Percentiles rank a stretch among this genome's conserved stretches.
These are phyloP conservation scores for Globisporangium polare DNA, from an alignment of 352 stramenopile species.

Conservation along the genomic window DNA sequence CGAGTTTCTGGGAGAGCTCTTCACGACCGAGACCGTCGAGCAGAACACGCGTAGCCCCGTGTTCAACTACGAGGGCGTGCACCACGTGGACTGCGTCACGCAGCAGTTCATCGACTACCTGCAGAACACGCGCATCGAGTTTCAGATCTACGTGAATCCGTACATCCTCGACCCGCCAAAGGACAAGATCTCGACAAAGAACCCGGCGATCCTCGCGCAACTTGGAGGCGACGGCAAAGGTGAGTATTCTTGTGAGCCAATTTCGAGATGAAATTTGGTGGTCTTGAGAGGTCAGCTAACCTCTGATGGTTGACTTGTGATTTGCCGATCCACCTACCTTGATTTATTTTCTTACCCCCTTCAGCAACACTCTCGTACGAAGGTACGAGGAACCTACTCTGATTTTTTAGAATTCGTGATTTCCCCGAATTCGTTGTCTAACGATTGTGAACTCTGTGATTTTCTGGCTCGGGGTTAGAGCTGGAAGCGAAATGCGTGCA, in stretches of 20 bases:
- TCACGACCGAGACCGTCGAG: slow-evolving; percentile 90
- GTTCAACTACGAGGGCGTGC: slow-evolving; percentile 89
- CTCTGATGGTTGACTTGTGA: not conserved
- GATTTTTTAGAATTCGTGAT: not conserved
- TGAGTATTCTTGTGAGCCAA: slow-evolving; percentile 14
- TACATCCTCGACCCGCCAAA: slow-evolving; percentile 84
- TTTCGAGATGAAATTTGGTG: not conserved
- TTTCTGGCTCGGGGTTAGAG: slow-evolving; percentile 23
- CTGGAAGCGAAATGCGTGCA: slow-evolving; percentile 48
- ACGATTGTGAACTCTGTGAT: not conserved
- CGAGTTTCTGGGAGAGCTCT: slow-evolving; percentile 90
- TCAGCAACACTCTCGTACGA: slow-evolving; percentile 44
- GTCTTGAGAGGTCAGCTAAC: slow-evolving; percentile 1
- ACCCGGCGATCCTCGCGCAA: slow-evolving; percentile 63
- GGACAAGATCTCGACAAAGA: slow-evolving; percentile 76
- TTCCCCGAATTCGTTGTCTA: not conserved
- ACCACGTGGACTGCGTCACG: slow-evolving; percentile 85
- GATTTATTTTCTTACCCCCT: not conserved
- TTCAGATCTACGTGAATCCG: slow-evolving; percentile 88
- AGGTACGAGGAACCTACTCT: slow-evolving; percentile 2
- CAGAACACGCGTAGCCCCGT: slow-evolving; percentile 82
- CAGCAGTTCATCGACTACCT: slow-evolving; percentile 87
- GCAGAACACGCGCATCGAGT: slow-evolving; percentile 75
- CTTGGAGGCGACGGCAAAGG: slow-evolving; percentile 42
- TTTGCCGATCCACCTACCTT: not conserved